Conservation (phyloP, 108 stramenopile species). For the Chaetoceros muelleri region DNA sequence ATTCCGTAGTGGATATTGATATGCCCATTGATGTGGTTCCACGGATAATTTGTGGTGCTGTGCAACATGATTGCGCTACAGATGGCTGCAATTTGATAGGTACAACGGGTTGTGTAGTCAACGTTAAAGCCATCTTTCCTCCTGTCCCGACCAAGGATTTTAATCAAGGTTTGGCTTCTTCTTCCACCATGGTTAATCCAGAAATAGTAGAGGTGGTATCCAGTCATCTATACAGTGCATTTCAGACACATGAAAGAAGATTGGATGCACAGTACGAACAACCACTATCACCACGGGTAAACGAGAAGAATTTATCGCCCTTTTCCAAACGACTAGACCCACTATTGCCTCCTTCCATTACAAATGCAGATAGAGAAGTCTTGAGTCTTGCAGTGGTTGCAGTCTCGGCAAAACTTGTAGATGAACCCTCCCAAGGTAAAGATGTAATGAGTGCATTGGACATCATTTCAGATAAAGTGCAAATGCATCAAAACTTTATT, state of each 20-base stretch:
- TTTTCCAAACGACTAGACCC: not conserved
- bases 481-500: conserved; percentile 18
- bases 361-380: not conserved
- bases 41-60: not conserved
- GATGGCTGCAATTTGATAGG: not conserved
- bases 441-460: conserved; percentile 8
- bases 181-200: not conserved
- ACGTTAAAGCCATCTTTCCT: not conserved
- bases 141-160: not conserved
- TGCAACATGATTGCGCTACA: not conserved
- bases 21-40: not conserved
- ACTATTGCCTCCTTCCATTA: not conserved
- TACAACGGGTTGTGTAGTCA: not conserved
- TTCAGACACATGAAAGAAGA: not conserved
- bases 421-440: not conserved
- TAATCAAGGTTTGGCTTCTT: not conserved
- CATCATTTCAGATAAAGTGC: conserved; percentile 10
- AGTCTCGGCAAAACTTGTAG: not conserved
- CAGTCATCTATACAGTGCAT: not conserved
- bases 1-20: not conserved
- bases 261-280: not conserved
- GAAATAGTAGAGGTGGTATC: not conserved
- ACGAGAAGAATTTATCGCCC: not conserved
- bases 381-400: not conserved
- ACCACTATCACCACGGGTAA: not conserved